Evolutionary conservation across 805 yeast genomes (phyloP).

Genomic region (Candida sakaeoensis): DNA sequence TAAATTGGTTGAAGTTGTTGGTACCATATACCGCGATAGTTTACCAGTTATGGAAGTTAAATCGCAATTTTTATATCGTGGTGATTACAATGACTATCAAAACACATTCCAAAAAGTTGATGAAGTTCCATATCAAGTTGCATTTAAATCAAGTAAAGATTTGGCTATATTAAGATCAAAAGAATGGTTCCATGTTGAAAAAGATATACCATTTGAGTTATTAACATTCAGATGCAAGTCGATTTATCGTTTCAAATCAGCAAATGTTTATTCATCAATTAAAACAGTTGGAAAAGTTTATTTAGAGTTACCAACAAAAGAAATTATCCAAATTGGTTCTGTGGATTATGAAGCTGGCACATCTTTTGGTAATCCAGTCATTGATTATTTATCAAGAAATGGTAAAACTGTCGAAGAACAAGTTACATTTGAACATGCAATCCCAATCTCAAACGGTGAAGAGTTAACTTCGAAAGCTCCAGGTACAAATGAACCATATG

Average conservation of each 20-base stretch:
- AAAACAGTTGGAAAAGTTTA: slow-evolving; percentile 79
- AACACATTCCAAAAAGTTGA: slow-evolving; percentile 86
- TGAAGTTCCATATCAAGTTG: slow-evolving; percentile 83
- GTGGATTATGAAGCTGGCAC: slow-evolving; percentile 86
- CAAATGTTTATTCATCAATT: slow-evolving; percentile 72
- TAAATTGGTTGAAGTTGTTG: slow-evolving; percentile 92
- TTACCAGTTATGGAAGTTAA: slow-evolving; percentile 88
- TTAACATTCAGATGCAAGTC: slow-evolving; percentile 89
- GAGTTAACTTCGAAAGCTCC: slow-evolving; percentile 77
- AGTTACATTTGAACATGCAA: slow-evolving; percentile 80
- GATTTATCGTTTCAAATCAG: slow-evolving; percentile 74
- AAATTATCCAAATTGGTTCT: slow-evolving; percentile 76
- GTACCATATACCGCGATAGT: slow-evolving; percentile 74
- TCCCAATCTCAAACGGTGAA: slow-evolving; percentile 72
- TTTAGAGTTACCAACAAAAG: slow-evolving; percentile 89
- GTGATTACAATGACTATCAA: slow-evolving; percentile 79
- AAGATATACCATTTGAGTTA: slow-evolving; percentile 68
- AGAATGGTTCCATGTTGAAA: slow-evolving; percentile 93
- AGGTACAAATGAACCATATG: slow-evolving; percentile 93
- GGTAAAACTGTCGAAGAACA: slow-evolving; percentile 96
- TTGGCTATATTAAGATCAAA: slow-evolving; percentile 90
- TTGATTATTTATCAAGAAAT: slow-evolving; percentile 86
- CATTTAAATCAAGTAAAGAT: slow-evolving; percentile 74
- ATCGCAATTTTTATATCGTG: slow-evolving; percentile 95
- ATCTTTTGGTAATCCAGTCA: slow-evolving; percentile 96